Conservation (phyloP, 2,329 filamentous ascomycete genomes). For the Immersiporthe knoxdaviesiana region DNA sequence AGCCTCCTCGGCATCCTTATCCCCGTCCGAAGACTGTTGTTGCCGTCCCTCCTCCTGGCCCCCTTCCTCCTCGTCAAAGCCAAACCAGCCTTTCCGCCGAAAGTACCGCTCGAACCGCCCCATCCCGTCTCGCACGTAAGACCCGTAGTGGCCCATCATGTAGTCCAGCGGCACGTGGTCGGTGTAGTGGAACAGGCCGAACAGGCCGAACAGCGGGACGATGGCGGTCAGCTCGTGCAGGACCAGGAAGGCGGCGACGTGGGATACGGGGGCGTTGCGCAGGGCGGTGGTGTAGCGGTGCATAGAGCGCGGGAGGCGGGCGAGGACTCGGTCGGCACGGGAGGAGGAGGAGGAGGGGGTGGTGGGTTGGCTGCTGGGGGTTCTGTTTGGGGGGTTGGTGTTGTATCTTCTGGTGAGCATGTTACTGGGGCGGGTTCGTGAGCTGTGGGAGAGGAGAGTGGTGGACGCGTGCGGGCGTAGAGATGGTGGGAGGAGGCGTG, state of each 20-base stretch:
- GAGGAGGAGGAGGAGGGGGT: conserved; percentile 36
- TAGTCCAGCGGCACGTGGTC: conserved; percentile 68
- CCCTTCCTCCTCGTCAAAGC: conserved; percentile 46
- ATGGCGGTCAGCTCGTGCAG: conserved; percentile 92
- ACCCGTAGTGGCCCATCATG: conserved; percentile 53
- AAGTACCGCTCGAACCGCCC: conserved; percentile 78
- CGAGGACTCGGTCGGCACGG: conserved; percentile 51
- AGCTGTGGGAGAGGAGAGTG: neutral
- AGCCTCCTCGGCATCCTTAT: conserved; percentile 32
- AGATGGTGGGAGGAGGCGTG: neutral
- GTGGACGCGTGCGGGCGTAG: neutral
- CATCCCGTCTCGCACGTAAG: conserved; percentile 63
- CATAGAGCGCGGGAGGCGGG: conserved; percentile 66
- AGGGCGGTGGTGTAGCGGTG: conserved; percentile 72
- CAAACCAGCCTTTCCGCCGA: conserved; percentile 79
- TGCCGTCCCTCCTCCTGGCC: conserved; percentile 34
- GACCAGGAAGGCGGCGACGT: conserved; percentile 83
- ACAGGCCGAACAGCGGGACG: conserved; percentile 74
- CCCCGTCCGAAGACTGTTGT: conserved; percentile 28
- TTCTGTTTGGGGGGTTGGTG: conserved; percentile 7
- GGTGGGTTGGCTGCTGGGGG: conserved; percentile 12
- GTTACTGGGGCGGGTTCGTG: neutral
- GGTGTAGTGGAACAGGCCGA: conserved; percentile 78
- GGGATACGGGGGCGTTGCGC: conserved; percentile 75
- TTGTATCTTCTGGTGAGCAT: neutral